phyloP scores from a whole-genome alignment of 192 early-diverging fungal species.

The Paraglomus occultum region DNA sequence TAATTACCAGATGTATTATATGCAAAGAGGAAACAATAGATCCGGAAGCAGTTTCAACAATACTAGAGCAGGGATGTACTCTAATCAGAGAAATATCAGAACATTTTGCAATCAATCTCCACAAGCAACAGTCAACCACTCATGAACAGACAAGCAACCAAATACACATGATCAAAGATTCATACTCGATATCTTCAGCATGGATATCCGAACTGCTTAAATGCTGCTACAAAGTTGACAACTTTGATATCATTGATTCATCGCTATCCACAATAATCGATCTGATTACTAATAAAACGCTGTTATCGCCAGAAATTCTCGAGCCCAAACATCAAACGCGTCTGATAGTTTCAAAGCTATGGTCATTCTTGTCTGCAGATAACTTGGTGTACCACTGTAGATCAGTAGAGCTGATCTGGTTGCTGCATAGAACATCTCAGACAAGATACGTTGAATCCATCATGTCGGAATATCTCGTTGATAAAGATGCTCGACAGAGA shows the following conservation, averaged over 20 bases:
- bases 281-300: slow-evolving; percentile 38
- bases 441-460: slow-evolving; percentile 63
- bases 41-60: not conserved
- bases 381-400: slow-evolving; percentile 56
- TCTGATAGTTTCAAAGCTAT: slow-evolving; percentile 55
- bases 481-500: slow-evolving; percentile 35
- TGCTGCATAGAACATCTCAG: slow-evolving; percentile 50
- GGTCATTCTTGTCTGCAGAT: slow-evolving; percentile 64
- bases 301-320: slow-evolving; percentile 35
- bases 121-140: too few species aligned
- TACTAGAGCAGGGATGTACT: slow-evolving; percentile 20
- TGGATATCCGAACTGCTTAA: slow-evolving; percentile 30
- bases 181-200: not conserved
- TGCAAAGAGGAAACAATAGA: not conserved
- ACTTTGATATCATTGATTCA: slow-evolving; percentile 52
- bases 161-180: not conserved
- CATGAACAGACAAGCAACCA: not conserved
- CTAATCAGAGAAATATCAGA: slow-evolving; percentile 10
- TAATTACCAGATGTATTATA: slow-evolving; percentile 33
- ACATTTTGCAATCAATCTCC: not conserved
- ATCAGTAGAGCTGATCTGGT: slow-evolving; percentile 65
- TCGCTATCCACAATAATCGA: slow-evolving; percentile 44
- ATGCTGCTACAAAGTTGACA: slow-evolving; percentile 35
- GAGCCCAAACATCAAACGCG: slow-evolving; percentile 38
- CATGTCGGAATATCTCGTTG: slow-evolving; percentile 50